Conservation (phyloP, 169 alveolate genomes). For the Pseudocohnilembus persalinus region DNA sequence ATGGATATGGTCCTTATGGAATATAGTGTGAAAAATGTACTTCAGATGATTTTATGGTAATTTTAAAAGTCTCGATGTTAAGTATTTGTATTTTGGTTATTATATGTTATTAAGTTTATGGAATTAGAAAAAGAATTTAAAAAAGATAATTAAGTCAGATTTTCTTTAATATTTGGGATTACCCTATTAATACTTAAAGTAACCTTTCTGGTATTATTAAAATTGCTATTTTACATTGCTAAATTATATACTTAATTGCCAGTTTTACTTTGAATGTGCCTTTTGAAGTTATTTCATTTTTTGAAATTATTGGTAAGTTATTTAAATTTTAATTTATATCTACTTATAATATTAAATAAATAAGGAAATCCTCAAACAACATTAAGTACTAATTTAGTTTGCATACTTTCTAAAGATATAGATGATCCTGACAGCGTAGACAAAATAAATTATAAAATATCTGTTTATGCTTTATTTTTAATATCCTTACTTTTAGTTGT, state of each 20-base stretch:
- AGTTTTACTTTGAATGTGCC: not conserved
- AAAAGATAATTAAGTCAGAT: not conserved
- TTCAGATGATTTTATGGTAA: too few species aligned
- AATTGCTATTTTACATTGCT: not conserved
- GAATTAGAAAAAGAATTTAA: not conserved
- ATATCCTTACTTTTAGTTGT: not conserved
- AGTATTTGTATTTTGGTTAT: too few species aligned
- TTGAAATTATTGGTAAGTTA: too few species aligned
- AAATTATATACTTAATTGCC: not conserved
- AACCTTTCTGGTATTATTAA: not conserved
- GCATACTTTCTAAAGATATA: not conserved
- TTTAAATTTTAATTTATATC: too few species aligned
- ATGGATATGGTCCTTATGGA: too few species aligned
- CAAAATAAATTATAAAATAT: too few species aligned
- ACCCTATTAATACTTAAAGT: not conserved
- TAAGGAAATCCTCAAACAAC: not conserved
- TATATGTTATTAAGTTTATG: not conserved
- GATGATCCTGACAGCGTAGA: not conserved
- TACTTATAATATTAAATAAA: too few species aligned
- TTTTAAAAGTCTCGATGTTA: too few species aligned
- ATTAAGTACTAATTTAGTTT: not conserved
- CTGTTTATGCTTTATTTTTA: not conserved
- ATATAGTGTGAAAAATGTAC: too few species aligned
- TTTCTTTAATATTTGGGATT: not conserved
- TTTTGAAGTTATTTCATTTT: too few species aligned